These are phyloP conservation scores for Beauveria sp. DNA, from an alignment of 2,329 filamentous ascomycete species.

Conservation along the genomic window DNA sequence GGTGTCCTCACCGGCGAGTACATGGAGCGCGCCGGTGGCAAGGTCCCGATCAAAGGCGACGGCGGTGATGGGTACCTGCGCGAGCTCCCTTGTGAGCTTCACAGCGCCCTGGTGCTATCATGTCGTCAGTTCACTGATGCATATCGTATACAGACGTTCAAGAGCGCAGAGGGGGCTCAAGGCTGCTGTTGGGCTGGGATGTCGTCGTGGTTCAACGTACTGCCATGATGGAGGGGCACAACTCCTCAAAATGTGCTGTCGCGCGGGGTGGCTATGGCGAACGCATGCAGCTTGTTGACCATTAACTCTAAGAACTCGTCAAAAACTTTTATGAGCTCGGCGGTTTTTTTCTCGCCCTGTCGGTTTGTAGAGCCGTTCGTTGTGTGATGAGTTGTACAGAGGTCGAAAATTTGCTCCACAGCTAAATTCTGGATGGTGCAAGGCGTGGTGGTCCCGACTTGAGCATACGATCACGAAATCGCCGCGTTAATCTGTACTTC, in stretches of 20 bases:
- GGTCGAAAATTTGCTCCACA: slow-evolving; percentile 10
- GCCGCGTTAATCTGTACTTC: background rate
- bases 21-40: slow-evolving; percentile 9
- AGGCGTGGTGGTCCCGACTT: background rate
- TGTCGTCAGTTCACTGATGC: background rate
- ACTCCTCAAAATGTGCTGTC: background rate
- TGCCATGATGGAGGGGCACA: slow-evolving; percentile 6
- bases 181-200: too few species aligned
- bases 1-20: slow-evolving; percentile 55
- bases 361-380: background rate
- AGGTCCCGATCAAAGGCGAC: slow-evolving; percentile 41
- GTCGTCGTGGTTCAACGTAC: background rate
- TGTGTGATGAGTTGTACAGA: background rate
- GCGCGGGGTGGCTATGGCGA: background rate
- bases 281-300: background rate
- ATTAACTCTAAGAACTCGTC: background rate
- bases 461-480: background rate
- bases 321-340: background rate
- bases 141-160: background rate
- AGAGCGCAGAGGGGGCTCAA: background rate
- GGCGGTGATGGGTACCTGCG: slow-evolving; percentile 51
- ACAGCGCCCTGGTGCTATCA: background rate
- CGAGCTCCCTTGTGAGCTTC: slow-evolving; percentile 27
- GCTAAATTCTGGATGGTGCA: background rate
- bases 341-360: background rate